phyloP scores from a whole-genome alignment of 2,329 filamentous ascomycete species.

The Penicillium nordicum region DNA sequence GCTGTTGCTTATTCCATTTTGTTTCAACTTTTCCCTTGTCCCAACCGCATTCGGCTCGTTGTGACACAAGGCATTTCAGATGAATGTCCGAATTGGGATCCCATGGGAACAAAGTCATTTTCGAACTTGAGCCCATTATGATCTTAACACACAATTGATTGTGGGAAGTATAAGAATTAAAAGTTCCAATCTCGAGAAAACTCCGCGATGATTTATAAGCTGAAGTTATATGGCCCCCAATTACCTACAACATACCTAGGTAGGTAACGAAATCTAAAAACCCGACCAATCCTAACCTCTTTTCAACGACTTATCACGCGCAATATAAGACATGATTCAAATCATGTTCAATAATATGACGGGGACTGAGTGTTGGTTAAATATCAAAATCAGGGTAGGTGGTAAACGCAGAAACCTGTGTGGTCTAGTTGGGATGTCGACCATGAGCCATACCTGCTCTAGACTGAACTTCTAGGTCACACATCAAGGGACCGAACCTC shows the following conservation, averaged over 20 bases:
- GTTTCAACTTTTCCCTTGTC: constrained; percentile 17
- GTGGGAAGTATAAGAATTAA: background rate
- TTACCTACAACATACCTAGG: too few relatives aligned
- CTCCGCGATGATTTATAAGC: background rate
- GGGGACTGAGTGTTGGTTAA: too few relatives aligned
- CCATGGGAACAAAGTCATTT: constrained; percentile 19
- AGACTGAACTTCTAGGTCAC: background rate
- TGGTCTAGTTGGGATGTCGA: background rate
- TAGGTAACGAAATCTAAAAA: background rate
- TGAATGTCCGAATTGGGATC: constrained; percentile 15
- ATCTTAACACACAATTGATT: background rate
- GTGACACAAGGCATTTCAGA: constrained; percentile 10
- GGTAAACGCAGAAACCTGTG: too few relatives aligned
- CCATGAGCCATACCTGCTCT: background rate
- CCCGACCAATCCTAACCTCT: background rate
- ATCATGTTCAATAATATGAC: too few relatives aligned
- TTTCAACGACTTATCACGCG: background rate
- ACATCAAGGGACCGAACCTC: background rate
- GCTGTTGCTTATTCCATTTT: constrained; percentile 15
- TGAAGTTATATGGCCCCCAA: background rate
- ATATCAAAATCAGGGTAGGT: too few relatives aligned
- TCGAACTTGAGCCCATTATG: constrained; percentile 4
- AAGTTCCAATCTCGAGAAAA: background rate
- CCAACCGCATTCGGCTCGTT: constrained; percentile 21
- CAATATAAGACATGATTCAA: background rate